These are phyloP conservation scores for Phytophthora meadii DNA, from an alignment of 352 stramenopile species.

Conservation along the genomic window DNA sequence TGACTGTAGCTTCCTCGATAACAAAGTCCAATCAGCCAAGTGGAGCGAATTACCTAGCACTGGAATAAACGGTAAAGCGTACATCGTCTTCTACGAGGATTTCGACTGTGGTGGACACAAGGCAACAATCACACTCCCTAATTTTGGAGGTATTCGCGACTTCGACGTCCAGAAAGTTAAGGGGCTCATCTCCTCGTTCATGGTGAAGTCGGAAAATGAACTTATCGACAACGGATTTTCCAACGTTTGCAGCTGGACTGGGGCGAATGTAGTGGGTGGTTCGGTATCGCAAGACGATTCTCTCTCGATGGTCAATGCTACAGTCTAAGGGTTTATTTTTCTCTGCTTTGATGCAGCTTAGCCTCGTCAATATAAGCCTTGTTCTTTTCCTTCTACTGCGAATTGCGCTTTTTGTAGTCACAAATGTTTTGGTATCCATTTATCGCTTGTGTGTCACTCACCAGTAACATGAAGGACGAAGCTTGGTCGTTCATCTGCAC, in stretches of 20 bases:
- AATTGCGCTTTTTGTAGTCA: slow-evolving; percentile 11
- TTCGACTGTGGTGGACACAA: slow-evolving; percentile 13
- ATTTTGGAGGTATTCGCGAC: slow-evolving; percentile 25
- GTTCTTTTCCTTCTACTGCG: not conserved
- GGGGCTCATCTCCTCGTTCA: slow-evolving; percentile 26
- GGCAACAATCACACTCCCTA: slow-evolving; percentile 13
- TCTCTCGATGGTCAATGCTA: slow-evolving; percentile 20
- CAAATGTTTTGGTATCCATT: slow-evolving; percentile 15
- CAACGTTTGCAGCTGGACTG: slow-evolving; percentile 29
- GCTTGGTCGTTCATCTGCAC: slow-evolving; percentile 13
- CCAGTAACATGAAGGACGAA: slow-evolving; percentile 20
- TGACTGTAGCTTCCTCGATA: slow-evolving; percentile 21
- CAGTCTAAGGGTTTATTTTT: not conserved
- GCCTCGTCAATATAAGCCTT: not conserved
- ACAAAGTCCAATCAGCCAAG: slow-evolving; percentile 30
- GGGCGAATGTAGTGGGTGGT: slow-evolving; percentile 24
- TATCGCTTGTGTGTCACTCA: not conserved
- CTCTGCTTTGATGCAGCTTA: not conserved
- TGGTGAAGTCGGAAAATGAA: slow-evolving; percentile 4
- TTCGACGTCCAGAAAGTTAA: slow-evolving; percentile 26
- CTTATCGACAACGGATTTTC: slow-evolving; percentile 22
- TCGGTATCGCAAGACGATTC: slow-evolving; percentile 19
- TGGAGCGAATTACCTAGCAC: slow-evolving; percentile 25
- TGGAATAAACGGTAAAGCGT: slow-evolving; percentile 18
- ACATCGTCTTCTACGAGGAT: slow-evolving; percentile 36